These are phyloP conservation scores for Barnettozyma sucrosica DNA, from an alignment of 805 yeast genomes.

Conservation along the genomic window DNA sequence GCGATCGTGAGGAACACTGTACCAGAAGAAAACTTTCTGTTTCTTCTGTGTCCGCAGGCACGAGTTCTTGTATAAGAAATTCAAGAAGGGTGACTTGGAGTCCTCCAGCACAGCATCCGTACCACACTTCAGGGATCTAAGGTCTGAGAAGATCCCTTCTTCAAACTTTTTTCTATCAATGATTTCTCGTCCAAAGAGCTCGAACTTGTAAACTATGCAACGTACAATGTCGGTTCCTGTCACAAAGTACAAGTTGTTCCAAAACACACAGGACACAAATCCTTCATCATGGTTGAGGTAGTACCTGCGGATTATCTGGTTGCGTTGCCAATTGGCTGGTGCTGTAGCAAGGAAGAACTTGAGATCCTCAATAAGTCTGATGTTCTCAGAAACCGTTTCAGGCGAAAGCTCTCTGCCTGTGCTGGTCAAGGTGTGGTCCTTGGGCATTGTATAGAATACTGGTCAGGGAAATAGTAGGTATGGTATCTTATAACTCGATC, in stretches of 20 bases:
- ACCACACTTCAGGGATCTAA: conserved; percentile 81
- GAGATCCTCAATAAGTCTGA: conserved; percentile 65
- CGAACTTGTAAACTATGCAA: conserved; percentile 81
- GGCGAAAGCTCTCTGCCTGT: conserved; percentile 9
- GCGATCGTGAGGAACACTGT: conserved; percentile 89
- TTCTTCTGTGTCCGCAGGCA: conserved; percentile 93
- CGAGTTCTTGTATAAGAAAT: conserved; percentile 76
- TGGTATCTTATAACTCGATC: too few relatives aligned
- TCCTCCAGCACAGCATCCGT: conserved; percentile 81
- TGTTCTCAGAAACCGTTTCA: conserved; percentile 41
- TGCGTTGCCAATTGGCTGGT: conserved; percentile 89
- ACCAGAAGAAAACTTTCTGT: conserved; percentile 96
- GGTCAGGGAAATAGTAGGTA: neutral
- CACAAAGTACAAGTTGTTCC: conserved; percentile 85
- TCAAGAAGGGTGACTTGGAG: conserved; percentile 80
- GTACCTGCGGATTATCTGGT: conserved; percentile 81
- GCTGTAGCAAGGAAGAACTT: conserved; percentile 89
- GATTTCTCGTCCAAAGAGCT: conserved; percentile 82
- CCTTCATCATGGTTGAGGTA: conserved; percentile 85
- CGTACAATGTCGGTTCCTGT: conserved; percentile 97
- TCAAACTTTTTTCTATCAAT: conserved; percentile 89
- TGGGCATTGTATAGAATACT: neutral
- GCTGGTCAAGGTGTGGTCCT: neutral
- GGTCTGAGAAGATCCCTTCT: conserved; percentile 91
- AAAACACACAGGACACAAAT: conserved; percentile 84